Conservation (phyloP, 1,284 basidiomycete genomes). For the Tilletiaria anomala region DNA sequence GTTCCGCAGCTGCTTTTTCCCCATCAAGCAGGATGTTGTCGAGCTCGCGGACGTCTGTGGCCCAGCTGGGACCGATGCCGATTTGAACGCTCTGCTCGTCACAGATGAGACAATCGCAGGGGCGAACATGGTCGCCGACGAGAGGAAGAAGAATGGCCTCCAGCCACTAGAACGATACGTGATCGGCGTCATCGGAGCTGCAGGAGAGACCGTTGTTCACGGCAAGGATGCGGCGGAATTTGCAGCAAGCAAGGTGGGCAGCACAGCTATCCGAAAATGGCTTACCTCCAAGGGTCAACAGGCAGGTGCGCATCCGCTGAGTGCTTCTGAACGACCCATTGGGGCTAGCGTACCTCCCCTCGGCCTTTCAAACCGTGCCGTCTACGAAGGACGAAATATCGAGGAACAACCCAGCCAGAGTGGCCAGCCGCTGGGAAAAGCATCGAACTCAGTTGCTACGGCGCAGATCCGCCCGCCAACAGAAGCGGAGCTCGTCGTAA, state of each 20-base stretch:
- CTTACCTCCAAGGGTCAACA: constrained; percentile 10
- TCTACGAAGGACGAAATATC: constrained; percentile 6
- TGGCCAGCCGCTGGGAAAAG: constrained; percentile 15
- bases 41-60: constrained; percentile 29
- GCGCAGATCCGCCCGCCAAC: constrained; percentile 41
- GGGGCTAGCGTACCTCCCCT: constrained; percentile 32
- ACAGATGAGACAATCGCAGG: constrained; percentile 34
- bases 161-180: constrained; percentile 14
- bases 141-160: constrained; percentile 17
- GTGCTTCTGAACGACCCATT: constrained; percentile 1
- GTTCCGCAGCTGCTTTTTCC: constrained; percentile 7
- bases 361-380: constrained; percentile 34
- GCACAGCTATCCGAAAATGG: constrained; percentile 33
- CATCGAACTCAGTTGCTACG: constrained; percentile 10
- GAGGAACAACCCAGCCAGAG: constrained; percentile 10
- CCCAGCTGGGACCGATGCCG: constrained; percentile 26
- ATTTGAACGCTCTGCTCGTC: constrained; percentile 25
- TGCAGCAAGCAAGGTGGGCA: constrained; percentile 31
- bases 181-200: constrained; percentile 27
- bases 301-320: too few relatives aligned
- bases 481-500: constrained; percentile 54
- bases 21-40: constrained; percentile 17
- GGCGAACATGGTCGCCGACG: constrained; percentile 20
- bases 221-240: constrained; percentile 21
- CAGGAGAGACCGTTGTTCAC: constrained; percentile 21